A percentile compares a stretch with the other conserved stretches of the same genome.
Conservation (phyloP, 2,329 filamentous ascomycete genomes). For the Hypoxylon sp. region DNA sequence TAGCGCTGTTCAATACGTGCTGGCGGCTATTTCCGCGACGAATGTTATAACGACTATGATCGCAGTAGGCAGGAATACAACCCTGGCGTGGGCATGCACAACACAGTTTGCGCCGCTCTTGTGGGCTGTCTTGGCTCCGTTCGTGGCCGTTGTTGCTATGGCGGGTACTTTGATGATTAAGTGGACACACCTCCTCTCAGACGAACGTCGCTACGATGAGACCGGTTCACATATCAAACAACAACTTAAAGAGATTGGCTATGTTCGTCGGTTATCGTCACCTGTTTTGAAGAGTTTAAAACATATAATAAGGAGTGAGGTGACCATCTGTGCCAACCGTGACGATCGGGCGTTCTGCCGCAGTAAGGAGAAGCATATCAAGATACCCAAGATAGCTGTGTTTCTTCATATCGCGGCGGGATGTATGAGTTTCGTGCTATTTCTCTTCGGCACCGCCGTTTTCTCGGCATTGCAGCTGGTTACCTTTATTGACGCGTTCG, state of each 20-base stretch:
- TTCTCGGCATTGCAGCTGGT: neutral
- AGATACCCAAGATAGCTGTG: neutral
- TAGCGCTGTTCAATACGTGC: neutral
- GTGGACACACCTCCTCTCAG: neutral
- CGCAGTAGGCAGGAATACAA: conserved; percentile 14
- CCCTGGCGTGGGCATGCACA: conserved; percentile 14
- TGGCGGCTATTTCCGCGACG: neutral
- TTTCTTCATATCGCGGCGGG: neutral
- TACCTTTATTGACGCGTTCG: neutral
- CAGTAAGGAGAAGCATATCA: neutral
- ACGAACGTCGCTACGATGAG: neutral
- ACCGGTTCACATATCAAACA: too few species aligned
- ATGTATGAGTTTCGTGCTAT: conserved; percentile 10
- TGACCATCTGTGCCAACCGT: neutral
- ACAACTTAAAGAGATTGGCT: neutral
- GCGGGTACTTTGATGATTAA: neutral
- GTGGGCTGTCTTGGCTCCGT: neutral
- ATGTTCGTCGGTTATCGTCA: neutral
- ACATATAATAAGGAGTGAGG: neutral
- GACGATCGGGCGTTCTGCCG: neutral
- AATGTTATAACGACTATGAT: conserved; percentile 1
- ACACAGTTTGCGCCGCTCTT: conserved; percentile 7
- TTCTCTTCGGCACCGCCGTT: neutral
- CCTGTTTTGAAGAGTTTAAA: neutral
- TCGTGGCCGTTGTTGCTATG: conserved; percentile 5